Base-by-base conservation (phyloP, 495 filamentous ascomycete species). In the Penicillium manginii region DNA sequence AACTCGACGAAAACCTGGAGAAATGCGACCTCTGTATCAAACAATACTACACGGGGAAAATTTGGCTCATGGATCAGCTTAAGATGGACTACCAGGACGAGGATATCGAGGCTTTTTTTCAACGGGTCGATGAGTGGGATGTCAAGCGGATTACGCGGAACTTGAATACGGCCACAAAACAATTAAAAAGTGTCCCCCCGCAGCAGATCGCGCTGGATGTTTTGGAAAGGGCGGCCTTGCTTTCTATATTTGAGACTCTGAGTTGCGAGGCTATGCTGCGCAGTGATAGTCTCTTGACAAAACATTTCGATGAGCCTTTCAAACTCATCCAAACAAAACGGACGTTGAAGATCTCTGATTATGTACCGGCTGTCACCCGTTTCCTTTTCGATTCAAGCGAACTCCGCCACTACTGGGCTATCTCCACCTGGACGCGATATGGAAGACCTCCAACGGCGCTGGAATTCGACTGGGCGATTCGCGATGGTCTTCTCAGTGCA, bases 391-490 rank as follows among this genome's bases (percentile, higher is more conserved):
- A 88, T 54, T 68, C 78, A 5, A 81, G 89, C 31, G 73, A 77
- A 32, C 70, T 68, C 43, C 82, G 89, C 40, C 78, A 75, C 22
- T 73, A 76, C 40, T 97, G 93, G 83, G 92, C 91, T 8, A 69
- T 83, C 21, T 72, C 78, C 23, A 81, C 86, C 2, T 96, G 90
- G 85, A 73, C 80, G 21, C 83, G 83, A 52, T 84, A 85, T 50
- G 65, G 74, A 12, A 70, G 82, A 2, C 77, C 77, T 17, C 81
- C 91, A 8, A 85, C 84, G 0, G 70, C 76, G 11, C 73, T 83
- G 23, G 88, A 93, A 57, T 97, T 96, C 66, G 89, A 94, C 26
- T 92, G 90, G 88, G 89, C 88, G 2, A 81, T 96, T 35, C 83
- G 84, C 37, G 87, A 88, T 54, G 83, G 83, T 12, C 81, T 97